Conservation (phyloP, 345 rosid species). For the Syzygium grande region DNA sequence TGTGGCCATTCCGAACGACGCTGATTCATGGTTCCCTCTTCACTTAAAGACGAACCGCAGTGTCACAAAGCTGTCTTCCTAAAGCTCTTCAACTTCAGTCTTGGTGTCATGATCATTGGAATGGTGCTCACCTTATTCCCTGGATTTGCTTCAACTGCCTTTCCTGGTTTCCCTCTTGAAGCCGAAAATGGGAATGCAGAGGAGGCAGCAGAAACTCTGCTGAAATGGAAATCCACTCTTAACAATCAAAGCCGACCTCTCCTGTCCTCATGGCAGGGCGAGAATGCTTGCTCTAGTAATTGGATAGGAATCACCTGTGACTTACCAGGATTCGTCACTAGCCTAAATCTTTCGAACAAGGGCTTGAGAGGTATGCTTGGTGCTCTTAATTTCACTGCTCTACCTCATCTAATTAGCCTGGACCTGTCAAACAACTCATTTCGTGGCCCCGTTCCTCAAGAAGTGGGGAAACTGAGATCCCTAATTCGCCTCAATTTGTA, state of each 20-base stretch:
- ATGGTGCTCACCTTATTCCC: neutral
- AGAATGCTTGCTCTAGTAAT: neutral
- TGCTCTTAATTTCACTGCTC: too few species aligned
- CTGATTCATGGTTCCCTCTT: neutral
- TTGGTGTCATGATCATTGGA: neutral
- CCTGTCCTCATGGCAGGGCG: neutral
- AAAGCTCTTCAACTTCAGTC: neutral
- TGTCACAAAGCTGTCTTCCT: neutral
- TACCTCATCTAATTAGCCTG: neutral
- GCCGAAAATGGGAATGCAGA: neutral
- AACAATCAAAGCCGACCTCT: neutral
- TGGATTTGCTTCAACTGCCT: neutral
- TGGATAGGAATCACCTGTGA: neutral
- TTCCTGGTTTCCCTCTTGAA: neutral
- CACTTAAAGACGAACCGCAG: neutral
- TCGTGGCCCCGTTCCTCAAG: neutral
- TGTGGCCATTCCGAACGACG: neutral
- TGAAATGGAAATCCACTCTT: neutral
- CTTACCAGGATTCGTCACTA: neutral
- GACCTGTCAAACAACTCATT: neutral
- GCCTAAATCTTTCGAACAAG: too few species aligned
- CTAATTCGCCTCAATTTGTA: neutral
- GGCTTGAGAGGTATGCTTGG: too few species aligned
- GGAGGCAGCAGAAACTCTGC: neutral
- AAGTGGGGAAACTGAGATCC: neutral